These are phyloP conservation scores for Hydrangea macrophylla DNA, from an alignment of 148 eudicot genomes.

Conservation along the genomic window DNA sequence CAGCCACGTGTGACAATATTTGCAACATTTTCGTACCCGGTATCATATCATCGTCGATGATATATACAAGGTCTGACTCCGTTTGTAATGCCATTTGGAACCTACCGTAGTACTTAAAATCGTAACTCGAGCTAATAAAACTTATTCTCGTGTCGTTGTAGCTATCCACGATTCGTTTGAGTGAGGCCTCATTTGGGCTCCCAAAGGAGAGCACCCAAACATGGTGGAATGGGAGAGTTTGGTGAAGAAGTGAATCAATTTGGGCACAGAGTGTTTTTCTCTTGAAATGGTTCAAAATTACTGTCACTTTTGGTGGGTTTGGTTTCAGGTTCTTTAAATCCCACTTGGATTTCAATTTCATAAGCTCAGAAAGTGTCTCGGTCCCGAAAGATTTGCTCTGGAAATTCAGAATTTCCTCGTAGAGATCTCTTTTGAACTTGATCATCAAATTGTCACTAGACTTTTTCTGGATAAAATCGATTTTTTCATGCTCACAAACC, in stretches of 20 bases:
- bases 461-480: slow-evolving; percentile 86
- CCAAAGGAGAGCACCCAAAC: slow-evolving; percentile 96
- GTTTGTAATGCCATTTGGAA: slow-evolving; percentile 94
- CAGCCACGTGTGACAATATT: slow-evolving; percentile 85
- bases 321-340: slow-evolving; percentile 49
- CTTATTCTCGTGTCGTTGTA: slow-evolving; percentile 81
- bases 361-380: slow-evolving; percentile 62
- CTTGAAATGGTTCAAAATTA: slow-evolving; percentile 89
- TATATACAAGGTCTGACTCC: slow-evolving; percentile 78
- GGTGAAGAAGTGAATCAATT: slow-evolving; percentile 78
- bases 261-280: slow-evolving; percentile 88
- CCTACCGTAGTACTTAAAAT: slow-evolving; percentile 96
- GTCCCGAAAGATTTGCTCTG: slow-evolving; percentile 50
- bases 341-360: slow-evolving; percentile 91
- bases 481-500: slow-evolving; percentile 81
- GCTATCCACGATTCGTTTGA: slow-evolving; percentile 67
- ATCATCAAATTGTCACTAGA: slow-evolving; percentile 78
- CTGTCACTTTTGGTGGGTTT: slow-evolving; percentile 63
- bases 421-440: slow-evolving; percentile 74
- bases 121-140: slow-evolving; percentile 76
- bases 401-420: slow-evolving; percentile 56
- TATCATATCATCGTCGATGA: slow-evolving; percentile 93
- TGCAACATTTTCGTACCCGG: slow-evolving; percentile 88
- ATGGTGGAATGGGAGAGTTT: slow-evolving; percentile 88
- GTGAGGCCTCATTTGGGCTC: slow-evolving; percentile 66